These are phyloP conservation scores for Aspergillus leporis DNA, from an alignment of 495 filamentous ascomycete species.

Conservation along the genomic window DNA sequence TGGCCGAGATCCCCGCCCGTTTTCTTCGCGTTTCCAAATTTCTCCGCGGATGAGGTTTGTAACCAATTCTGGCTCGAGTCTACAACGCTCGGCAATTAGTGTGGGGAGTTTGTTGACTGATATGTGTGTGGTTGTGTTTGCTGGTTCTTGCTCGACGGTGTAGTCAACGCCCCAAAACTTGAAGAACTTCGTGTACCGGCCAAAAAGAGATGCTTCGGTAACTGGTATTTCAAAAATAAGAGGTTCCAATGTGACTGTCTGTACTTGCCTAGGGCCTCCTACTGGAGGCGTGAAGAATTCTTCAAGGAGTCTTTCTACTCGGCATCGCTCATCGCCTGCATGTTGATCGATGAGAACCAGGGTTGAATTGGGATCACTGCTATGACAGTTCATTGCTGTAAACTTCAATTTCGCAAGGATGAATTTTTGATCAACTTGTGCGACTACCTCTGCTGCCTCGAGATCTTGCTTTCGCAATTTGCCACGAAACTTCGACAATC, in stretches of 20 bases:
- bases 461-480: conserved; percentile 70
- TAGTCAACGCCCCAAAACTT: conserved; percentile 72
- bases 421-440: conserved; percentile 89
- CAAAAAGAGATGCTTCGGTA: conserved; percentile 59
- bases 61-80: conserved; percentile 65
- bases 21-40: conserved; percentile 58
- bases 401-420: conserved; percentile 64
- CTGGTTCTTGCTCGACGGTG: conserved; percentile 24
- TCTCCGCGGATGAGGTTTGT: conserved; percentile 74
- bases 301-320: conserved; percentile 68
- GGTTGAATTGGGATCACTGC: conserved; percentile 19
- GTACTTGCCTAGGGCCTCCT: conserved; percentile 18
- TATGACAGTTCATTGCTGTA: background rate
- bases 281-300: conserved; percentile 36
- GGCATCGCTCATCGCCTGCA: conserved; percentile 86
- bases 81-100: conserved; percentile 74
- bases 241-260: conserved; percentile 46
- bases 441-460: conserved; percentile 62
- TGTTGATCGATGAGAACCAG: conserved; percentile 91
- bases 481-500: conserved; percentile 38
- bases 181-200: conserved; percentile 56
- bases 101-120: conserved; percentile 62
- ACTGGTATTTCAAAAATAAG: conserved; percentile 61
- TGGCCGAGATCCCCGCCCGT: conserved; percentile 14
- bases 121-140: conserved; percentile 30